phyloP scores from a whole-genome alignment of 2,329 filamentous ascomycete species.

The Diplodia mutila region DNA sequence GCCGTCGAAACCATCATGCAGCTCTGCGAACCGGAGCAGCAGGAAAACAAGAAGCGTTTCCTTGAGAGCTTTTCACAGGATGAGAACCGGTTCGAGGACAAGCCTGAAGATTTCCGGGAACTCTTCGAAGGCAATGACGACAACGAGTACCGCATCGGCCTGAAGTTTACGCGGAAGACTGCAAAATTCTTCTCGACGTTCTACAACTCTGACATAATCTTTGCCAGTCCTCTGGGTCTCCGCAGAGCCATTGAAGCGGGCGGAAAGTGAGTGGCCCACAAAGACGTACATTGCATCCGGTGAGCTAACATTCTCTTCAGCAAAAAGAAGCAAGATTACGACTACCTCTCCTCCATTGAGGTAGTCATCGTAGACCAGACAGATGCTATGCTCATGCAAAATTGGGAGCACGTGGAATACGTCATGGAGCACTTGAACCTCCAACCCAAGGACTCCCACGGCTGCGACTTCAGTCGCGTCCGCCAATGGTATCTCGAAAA shows the following conservation, averaged over 20 bases:
- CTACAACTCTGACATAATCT: constrained; percentile 93
- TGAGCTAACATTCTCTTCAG: constrained; percentile 34
- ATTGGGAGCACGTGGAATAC: constrained; percentile 94
- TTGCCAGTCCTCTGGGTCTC: constrained; percentile 87
- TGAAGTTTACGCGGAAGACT: constrained; percentile 96
- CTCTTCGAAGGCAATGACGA: constrained; percentile 95
- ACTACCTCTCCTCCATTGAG: constrained; percentile 94
- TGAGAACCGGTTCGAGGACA: constrained; percentile 70
- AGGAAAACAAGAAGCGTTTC: constrained; percentile 94
- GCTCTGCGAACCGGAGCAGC: constrained; percentile 81
- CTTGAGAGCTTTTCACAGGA: constrained; percentile 77
- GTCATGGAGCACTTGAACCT: constrained; percentile 91
- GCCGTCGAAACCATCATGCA: constrained; percentile 77
- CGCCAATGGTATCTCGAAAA: constrained; percentile 92
- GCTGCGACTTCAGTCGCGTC: constrained; percentile 90
- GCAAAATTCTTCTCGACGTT: constrained; percentile 94
- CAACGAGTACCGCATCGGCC: constrained; percentile 92
- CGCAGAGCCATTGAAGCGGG: constrained; percentile 85
- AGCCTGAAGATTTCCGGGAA: constrained; percentile 84
- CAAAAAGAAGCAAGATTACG: constrained; percentile 71
- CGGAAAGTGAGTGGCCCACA: constrained; percentile 46
- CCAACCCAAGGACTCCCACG: constrained; percentile 86
- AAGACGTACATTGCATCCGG: constrained; percentile 36
- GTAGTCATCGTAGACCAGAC: constrained; percentile 88
- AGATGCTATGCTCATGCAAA: constrained; percentile 94